Evolutionary conservation across 2,329 filamentous ascomycete genomes (phyloP).

Genomic region (Venturia pyrina): DNA sequence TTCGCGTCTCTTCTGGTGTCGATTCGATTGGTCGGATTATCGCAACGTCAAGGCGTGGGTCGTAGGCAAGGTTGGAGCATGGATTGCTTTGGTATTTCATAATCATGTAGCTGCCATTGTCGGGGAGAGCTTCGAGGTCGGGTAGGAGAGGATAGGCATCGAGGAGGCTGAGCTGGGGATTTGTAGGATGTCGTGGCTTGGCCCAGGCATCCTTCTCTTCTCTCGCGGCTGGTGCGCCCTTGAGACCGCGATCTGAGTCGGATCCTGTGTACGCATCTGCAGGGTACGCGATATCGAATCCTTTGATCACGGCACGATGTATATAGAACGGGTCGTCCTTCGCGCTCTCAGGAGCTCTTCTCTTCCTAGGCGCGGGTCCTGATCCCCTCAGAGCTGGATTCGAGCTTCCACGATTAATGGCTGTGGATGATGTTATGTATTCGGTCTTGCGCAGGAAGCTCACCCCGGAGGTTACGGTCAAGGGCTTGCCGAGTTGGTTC

Average conservation of each 20-base stretch:
- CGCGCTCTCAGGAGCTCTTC: conserved; percentile 24
- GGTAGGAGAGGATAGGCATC: conserved; percentile 52
- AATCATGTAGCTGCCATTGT: conserved; percentile 48
- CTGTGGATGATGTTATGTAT: conserved; percentile 60
- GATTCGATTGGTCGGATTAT: conserved; percentile 41
- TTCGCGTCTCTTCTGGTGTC: conserved; percentile 37
- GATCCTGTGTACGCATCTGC: conserved; percentile 56
- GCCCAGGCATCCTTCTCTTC: conserved; percentile 50
- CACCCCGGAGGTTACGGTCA: conserved; percentile 64
- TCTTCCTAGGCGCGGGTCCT: conserved; percentile 26
- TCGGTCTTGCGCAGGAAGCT: conserved; percentile 94
- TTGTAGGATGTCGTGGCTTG: conserved; percentile 48
- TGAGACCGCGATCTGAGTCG: conserved; percentile 45
- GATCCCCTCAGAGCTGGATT: conserved; percentile 27
- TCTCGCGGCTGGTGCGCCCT: conserved; percentile 42
- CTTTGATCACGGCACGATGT: conserved; percentile 50
- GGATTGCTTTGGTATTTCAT: conserved; percentile 54
- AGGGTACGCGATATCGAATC: conserved; percentile 55
- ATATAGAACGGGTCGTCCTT: conserved; percentile 52
- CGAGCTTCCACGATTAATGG: conserved; percentile 11
- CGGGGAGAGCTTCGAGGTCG: conserved; percentile 49
- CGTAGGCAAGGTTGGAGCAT: conserved; percentile 39
- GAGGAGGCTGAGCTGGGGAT: conserved; percentile 45
- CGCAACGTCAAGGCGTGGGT: conserved; percentile 49
- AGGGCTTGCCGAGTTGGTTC: conserved; percentile 74